Base-by-base conservation (phyloP, 106 monocot genomes). In the Triglochin maritima region DNA sequence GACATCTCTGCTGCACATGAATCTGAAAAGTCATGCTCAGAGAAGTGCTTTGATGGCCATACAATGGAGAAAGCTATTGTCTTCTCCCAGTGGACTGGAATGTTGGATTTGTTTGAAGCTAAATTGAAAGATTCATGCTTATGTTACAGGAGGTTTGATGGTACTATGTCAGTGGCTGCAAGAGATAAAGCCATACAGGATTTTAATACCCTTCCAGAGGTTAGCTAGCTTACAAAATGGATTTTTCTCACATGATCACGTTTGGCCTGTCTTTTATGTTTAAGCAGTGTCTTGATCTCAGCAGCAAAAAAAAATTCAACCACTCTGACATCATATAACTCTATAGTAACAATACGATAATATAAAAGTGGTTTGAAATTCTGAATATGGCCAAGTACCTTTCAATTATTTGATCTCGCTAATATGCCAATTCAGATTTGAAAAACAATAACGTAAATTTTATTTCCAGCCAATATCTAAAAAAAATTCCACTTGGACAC, bases 81-180 rank as follows among this genome's bases (percentile, higher is more conserved):
- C 44, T 95, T 90, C 74, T 95, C 95, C 43, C 95, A 95, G 73
- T 90, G 95, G 95, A 95, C 95, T 50, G 76, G 87, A 50, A 95
- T 95, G 95, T 58, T 95, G 70, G 95, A 95, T 76, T 76, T 95
- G 78, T 62, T 95, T 67, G 95, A 95, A 76, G 63, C 67, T 73
- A 79, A 72, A 48, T 76, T 95, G 44, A 90, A 81, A 68, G 73
- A 63, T 62, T 85, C 79, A 43, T 65, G 50, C 50, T 69, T 90
- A 71, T 71, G 78, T 62, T 95, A 87, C 64, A 80, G 95, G 59
- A 80, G 95, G 59, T 85, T 95, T 56, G 95, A 95, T 74, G 95
- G 95, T 46, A 90, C 87, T 73, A 95, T 95, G 95, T 81, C 87
- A 58, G 72, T 95, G 45, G 74, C 79, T 57, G 82, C 87, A 60